These are phyloP conservation scores for Truncatella angustata DNA, from an alignment of 2,329 filamentous ascomycete genomes.

Conservation along the genomic window DNA sequence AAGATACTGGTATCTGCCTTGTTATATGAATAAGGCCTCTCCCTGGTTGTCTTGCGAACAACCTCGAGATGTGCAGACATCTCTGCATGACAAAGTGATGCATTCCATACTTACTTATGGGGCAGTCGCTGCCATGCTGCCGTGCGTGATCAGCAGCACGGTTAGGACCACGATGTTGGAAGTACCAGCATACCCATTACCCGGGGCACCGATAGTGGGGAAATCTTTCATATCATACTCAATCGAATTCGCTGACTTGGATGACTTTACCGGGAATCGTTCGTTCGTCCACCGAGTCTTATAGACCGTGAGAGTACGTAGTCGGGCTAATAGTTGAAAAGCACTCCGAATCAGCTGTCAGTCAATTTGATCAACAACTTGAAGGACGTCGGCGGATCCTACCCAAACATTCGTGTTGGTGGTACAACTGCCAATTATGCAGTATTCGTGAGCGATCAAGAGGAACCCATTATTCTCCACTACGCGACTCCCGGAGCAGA, in stretches of 20 bases:
- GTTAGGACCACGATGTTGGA: neutral
- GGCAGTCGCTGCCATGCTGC: neutral
- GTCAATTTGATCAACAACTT: neutral
- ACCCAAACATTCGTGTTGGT: neutral
- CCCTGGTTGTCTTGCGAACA: too few species aligned
- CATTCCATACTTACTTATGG: neutral
- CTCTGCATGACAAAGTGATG: too few species aligned
- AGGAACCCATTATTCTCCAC: neutral
- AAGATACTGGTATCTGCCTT: too few species aligned
- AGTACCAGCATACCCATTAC: neutral
- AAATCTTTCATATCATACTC: neutral
- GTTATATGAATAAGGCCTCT: too few species aligned
- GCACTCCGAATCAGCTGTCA: neutral
- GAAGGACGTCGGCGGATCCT: neutral
- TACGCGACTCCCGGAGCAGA: neutral
- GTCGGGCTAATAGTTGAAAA: neutral
- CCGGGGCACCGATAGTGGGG: neutral
- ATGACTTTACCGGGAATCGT: neutral
- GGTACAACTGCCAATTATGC: neutral
- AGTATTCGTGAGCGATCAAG: neutral
- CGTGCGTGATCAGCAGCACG: neutral
- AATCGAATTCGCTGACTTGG: neutral
- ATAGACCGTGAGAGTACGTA: neutral
- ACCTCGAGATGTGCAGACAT: too few species aligned
- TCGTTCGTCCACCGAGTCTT: neutral